These are phyloP conservation scores for Anastatica hierochuntica DNA, from an alignment of 345 rosid genomes.

Conservation along the genomic window DNA sequence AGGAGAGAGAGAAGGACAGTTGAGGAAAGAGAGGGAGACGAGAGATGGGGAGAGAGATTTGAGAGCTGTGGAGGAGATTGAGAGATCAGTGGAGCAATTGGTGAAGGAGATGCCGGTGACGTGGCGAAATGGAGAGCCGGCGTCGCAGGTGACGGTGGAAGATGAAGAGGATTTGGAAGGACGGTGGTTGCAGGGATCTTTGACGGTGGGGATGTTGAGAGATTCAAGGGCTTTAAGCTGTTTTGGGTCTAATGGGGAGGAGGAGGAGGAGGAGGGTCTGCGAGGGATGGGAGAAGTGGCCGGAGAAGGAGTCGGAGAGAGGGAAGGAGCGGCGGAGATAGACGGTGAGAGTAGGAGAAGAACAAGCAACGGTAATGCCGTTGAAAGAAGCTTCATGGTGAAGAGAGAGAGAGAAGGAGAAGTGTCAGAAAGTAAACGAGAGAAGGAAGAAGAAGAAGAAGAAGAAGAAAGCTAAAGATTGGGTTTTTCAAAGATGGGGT, in stretches of 20 bases:
- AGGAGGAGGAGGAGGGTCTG: constrained; percentile 16
- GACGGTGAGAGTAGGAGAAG: constrained; percentile 21
- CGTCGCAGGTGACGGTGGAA: constrained; percentile 44
- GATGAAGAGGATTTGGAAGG: constrained; percentile 37
- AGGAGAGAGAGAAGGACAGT: constrained; percentile 46
- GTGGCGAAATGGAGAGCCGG: constrained; percentile 60
- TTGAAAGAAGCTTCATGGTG: constrained; percentile 36
- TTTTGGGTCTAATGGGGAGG: constrained; percentile 65
- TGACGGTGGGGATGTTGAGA: constrained; percentile 52
- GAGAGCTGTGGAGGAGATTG: constrained; percentile 60
- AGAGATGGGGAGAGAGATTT: constrained; percentile 62
- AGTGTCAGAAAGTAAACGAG: constrained; percentile 15
- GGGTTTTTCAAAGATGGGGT: constrained; percentile 26
- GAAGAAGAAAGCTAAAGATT: constrained; percentile 6
- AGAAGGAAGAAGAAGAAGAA: constrained; percentile 5
- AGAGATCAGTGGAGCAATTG: constrained; percentile 57
- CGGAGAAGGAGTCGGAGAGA: constrained; percentile 25
- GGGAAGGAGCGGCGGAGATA: constrained; percentile 24
- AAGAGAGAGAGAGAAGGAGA: constrained; percentile 11
- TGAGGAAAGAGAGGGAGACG: constrained; percentile 49
- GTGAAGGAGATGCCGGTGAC: constrained; percentile 62
- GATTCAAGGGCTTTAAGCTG: constrained; percentile 68
- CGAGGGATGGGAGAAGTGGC: constrained; percentile 13
- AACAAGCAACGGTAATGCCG: constrained; percentile 27
- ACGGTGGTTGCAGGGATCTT: constrained; percentile 60